These are phyloP conservation scores for Yamadazyma paraphyllophila DNA, from an alignment of 805 yeast genomes.

Conservation along the genomic window DNA sequence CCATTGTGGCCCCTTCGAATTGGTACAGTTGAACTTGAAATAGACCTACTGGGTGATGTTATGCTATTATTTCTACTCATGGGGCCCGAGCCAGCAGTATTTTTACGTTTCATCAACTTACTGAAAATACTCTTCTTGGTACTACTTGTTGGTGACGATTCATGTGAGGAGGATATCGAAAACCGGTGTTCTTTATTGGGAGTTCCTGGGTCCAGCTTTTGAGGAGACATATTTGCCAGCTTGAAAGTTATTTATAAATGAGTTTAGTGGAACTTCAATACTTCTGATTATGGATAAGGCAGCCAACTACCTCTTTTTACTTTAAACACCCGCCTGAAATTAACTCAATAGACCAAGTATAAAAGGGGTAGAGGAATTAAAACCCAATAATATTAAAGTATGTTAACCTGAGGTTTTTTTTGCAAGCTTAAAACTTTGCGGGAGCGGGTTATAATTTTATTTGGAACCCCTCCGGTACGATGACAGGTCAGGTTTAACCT, in stretches of 20 bases:
- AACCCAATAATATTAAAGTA: too few species aligned
- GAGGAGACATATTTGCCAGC: constrained; percentile 1
- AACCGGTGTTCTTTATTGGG: not conserved
- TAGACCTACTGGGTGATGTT: not conserved
- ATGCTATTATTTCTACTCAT: not conserved
- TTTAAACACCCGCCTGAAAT: not conserved
- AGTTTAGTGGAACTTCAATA: too few species aligned
- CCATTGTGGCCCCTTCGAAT: not conserved
- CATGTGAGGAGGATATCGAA: not conserved
- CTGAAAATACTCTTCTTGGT: constrained; percentile 12
- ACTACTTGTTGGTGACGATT: not conserved
- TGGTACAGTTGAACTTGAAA: not conserved
- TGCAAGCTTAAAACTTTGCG: not conserved
- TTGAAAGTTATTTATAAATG: too few species aligned
- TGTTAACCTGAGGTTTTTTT: not conserved
- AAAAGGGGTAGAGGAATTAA: too few species aligned
- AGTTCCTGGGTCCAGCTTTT: not conserved
- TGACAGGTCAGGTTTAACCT: too few species aligned
- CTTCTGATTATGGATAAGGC: too few species aligned
- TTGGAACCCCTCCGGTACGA: not conserved
- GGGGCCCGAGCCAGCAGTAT: not conserved
- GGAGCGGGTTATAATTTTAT: not conserved
- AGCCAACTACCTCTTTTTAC: not conserved
- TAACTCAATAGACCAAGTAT: too few species aligned
- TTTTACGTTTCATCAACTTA: constrained; percentile 10